Evolutionary conservation across 192 early-diverging fungal genomes (phyloP), one percentile per base, ranked within the genome.

Genomic region (Oehlia diaphana): DNA sequence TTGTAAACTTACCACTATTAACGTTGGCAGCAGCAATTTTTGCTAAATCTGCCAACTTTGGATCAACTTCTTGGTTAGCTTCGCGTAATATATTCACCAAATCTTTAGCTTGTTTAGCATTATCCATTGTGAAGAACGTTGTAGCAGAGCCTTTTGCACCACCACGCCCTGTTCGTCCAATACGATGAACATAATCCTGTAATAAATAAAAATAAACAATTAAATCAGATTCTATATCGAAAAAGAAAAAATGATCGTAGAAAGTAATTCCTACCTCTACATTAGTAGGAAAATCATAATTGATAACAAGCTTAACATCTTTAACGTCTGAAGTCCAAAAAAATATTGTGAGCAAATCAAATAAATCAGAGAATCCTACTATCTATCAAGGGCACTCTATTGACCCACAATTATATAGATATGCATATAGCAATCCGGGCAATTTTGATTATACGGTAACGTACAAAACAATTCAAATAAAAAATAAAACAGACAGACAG

Each of bases 231-330:
- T 28, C 19, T 72, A 31, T 10, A 28, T 50, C 7, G 12, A 2
- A 50, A 13, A 26, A 16, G 4, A 31, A 49, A 31, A 23, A n/a
- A 23, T 47, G 9, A 50, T 28, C 14, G 23, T 26, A 72, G 26
- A 44, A 6, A 72, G 12, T 16, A 8, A 50, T 23, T 4, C 19
- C 69, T 61, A 79, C 77, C 77, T 95, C 94, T 76, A 95, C 90
- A 79, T 93, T 97, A 79, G 91, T 91, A 31, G 97, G 97, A 89
- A 96, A 96, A 75, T 96, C 96, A 79, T 94, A 94, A 85, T 99
- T 99, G 87, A 99, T 95, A 19, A 99, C 97, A 84, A 93, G 95
- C 83, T 97, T 97, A 83, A 99, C 96, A 84, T 97, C 94, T 83
- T 96, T 96, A 86, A 95, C 90, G 85, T 95, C 94, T 92, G 84